A percentile compares a stretch with the other conserved stretches of the same genome.
phyloP scores from a whole-genome alignment of 1,284 basidiomycete species.

The Prillingera fragicola region DNA sequence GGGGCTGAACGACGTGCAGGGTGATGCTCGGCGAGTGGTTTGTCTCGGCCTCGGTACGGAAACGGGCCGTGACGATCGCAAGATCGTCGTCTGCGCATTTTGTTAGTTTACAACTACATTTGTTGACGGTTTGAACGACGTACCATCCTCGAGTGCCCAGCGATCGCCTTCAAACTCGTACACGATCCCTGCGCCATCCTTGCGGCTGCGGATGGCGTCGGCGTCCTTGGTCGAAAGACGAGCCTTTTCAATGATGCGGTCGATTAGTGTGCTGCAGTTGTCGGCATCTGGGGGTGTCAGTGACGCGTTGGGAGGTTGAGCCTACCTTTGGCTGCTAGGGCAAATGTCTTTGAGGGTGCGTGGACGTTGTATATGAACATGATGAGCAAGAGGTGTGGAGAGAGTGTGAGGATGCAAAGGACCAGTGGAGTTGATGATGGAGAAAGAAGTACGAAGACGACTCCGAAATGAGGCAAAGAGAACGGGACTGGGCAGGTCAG shows the following conservation, averaged over 20 bases:
- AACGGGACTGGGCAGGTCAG: too few relatives aligned
- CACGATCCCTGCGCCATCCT: conserved; percentile 35
- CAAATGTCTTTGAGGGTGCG: conserved; percentile 36
- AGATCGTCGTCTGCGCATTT: conserved; percentile 45
- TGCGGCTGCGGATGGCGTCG: conserved; percentile 17
- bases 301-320: not conserved
- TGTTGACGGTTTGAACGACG: too few relatives aligned
- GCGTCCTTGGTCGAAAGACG: conserved; percentile 15
- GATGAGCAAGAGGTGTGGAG: not conserved
- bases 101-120: not conserved
- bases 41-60: conserved; percentile 24
- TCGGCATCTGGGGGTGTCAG: conserved; percentile 32
- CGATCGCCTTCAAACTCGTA: conserved; percentile 45
- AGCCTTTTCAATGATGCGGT: conserved; percentile 32
- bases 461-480: not conserved
- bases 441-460: not conserved
- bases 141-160: conserved; percentile 47
- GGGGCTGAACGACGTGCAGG: conserved; percentile 14
- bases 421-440: not conserved
- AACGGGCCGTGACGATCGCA: conserved; percentile 45
- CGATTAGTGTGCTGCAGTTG: conserved; percentile 24
- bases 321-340: conserved; percentile 14
- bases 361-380: conserved; percentile 48
- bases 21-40: conserved; percentile 24
- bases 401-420: not conserved